Conservation (phyloP, 495 filamentous ascomycete species). For the Xylaria intraflava region DNA sequence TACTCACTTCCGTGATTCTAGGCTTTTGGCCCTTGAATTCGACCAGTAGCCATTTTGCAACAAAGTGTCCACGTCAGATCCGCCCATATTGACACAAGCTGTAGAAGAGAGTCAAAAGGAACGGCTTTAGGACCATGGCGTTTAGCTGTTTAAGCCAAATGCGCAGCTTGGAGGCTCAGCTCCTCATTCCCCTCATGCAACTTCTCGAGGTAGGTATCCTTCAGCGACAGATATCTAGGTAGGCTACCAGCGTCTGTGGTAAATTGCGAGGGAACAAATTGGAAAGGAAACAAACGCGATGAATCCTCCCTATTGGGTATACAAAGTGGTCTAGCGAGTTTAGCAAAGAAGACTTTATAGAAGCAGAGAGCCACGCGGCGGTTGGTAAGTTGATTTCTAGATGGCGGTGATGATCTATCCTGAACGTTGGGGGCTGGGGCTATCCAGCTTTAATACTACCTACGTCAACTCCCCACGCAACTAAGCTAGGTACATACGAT, state of each 20-base stretch:
- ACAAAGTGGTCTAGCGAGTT: not conserved
- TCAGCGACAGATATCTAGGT: not conserved
- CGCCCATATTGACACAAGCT: conserved; percentile 27
- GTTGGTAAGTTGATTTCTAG: not conserved
- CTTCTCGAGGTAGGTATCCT: conserved; percentile 2
- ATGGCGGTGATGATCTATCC: too few relatives aligned
- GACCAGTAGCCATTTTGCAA: conserved; percentile 37
- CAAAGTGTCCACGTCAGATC: conserved; percentile 32
- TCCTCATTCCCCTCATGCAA: conserved; percentile 6
- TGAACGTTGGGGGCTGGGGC: not conserved
- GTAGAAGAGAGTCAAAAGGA: conserved; percentile 10
- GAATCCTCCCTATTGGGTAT: not conserved
- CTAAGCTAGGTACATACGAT: not conserved
- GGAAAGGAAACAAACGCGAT: not conserved
- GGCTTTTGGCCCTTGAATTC: conserved; percentile 36
- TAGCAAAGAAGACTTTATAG: not conserved
- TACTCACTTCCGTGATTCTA: conserved; percentile 31
- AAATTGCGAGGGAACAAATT: not conserved
- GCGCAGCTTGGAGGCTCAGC: not conserved
- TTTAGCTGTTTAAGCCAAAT: not conserved
- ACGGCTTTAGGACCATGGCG: conserved; percentile 13
- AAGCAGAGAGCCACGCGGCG: not conserved
- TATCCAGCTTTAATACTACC: not conserved
- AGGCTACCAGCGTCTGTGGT: not conserved
- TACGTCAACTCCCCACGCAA: conserved; percentile 1